phyloP scores from a whole-genome alignment of 352 stramenopile genomes.

The Globisporangium yorkense region DNA sequence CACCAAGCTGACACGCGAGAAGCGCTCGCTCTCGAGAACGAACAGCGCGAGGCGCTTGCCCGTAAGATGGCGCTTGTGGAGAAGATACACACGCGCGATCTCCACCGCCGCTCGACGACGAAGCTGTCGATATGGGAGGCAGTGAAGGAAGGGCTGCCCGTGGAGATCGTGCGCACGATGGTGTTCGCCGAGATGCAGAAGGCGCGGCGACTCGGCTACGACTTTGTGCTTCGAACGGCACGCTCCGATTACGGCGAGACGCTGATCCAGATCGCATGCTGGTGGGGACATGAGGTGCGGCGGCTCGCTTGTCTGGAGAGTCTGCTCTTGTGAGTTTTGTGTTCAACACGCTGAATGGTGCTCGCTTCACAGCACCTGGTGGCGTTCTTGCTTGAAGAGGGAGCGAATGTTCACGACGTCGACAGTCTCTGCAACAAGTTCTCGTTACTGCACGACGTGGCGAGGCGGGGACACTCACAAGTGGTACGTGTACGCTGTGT shows the following conservation, averaged over 20 bases:
- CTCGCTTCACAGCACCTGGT: slow-evolving; percentile 31
- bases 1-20: slow-evolving; percentile 22
- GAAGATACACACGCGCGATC: slow-evolving; percentile 16
- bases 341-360: background rate
- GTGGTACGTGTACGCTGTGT: slow-evolving; percentile 27
- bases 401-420: slow-evolving; percentile 36
- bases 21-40: slow-evolving; percentile 7
- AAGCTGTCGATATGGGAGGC: slow-evolving; percentile 73
- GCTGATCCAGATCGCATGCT: slow-evolving; percentile 65
- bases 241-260: slow-evolving; percentile 50
- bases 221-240: slow-evolving; percentile 43
- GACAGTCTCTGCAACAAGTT: slow-evolving; percentile 58
- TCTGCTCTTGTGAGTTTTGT: background rate
- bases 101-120: slow-evolving; percentile 17
- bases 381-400: slow-evolving; percentile 52
- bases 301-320: background rate
- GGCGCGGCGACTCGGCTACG: slow-evolving; percentile 44
- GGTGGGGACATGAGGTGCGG: slow-evolving; percentile 50
- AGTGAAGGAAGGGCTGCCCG: slow-evolving; percentile 36
- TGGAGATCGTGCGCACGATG: slow-evolving; percentile 46
- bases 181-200: slow-evolving; percentile 60
- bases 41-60: slow-evolving; percentile 1
- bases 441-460: slow-evolving; percentile 59
- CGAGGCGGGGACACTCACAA: slow-evolving; percentile 37
- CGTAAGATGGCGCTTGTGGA: slow-evolving; percentile 13